Evolutionary conservation across 768 basidiomycete genomes (phyloP), one percentile per base, ranked within the genome.

Genomic region (Leccinum subgranulosum): DNA sequence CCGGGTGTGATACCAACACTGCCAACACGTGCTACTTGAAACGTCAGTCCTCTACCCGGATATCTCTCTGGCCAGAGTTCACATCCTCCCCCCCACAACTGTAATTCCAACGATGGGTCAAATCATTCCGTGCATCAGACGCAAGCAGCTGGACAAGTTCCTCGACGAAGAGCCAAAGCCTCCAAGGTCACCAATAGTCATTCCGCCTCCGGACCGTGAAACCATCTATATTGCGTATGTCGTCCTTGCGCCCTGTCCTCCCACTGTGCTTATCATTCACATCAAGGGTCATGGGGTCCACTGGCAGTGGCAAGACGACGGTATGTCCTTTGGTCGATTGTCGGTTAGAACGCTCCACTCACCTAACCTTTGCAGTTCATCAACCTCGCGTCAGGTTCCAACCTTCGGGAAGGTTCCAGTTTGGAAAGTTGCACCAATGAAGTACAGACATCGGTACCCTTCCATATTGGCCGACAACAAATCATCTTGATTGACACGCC

Each of bases 401-500:
- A 49, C 47, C 66, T 73, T 36, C 63, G 69, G 45, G 69, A 72
- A 43, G 70, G 75, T 14, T 62, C 69, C 27, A 64, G 67, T n/a
- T 51, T 76, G 50, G 70, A 74, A 53, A 77, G 76, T 49, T 73
- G 70, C 51, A 76, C 75, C 23, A 64, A 70, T 6, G 54, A 73
- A 53, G 63, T 74, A 9, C 74, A 75, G 55, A 65, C 61, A 7
- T 74, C 71, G 0, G 3, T 51, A 15, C 59, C 66, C 45, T 74
- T 72, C 34, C 25, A 53, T 46, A 39, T 72, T 14, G 63, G 64
- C 52, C 76, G 75, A 6, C 71, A 72, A 9, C 67, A 59, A n/a
- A 73, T 85, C 33, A 72, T 74, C 12, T 68, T 86, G 28, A 76
- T 86, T 53, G 85, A 86, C 59, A 86, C 84, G 0, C 84, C 84